Base-by-base conservation (phyloP, 2,329 filamentous ascomycete genomes). In the Colletotrichum navitas region DNA sequence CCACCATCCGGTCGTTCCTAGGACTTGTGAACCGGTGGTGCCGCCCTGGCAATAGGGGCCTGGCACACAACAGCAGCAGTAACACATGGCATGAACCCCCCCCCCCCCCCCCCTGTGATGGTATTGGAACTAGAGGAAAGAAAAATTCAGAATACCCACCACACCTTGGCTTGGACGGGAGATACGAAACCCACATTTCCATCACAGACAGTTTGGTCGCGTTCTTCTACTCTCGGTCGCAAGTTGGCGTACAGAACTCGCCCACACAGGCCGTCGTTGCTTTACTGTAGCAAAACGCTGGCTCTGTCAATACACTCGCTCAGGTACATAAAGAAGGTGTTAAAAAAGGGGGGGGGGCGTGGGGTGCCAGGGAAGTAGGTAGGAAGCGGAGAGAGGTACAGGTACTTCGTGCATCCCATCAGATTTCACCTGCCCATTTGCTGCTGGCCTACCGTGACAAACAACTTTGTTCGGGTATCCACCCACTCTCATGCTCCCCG, bases 381-480 rank as follows among this genome's bases (percentile, higher is more conserved):
- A 36, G 41, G 58, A n/a, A 51, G 10, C 39, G 32, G 43, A 16
- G n/a, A 39, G 43, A 70, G 39, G 56, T 71, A 71, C 47, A 39
- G 68, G 63, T 71, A 71, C 68, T 34, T 52, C 24, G 63, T 71
- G 67, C 68, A 41, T 52, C 34, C 41, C 16, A 66, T 49, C 21
- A 54, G n/a, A 36, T 36, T 49, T 66, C n/a, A 45, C 51, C 56
- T 55, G 39, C 24, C n/a, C 24, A n/a, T 41, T 26, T 26, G 47
- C 47, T 56, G 21, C 51, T 52, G n/a, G 34, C 47, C 64, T 68
- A 71, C 34, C 26, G 54, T 54, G 26, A 64, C 32, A 47, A 54
- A 34, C 45, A 64, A 68, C 66, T 54, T 69, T 54, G 41, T 69
- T 54, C 32, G 52, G 49, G 69, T 59, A 72, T 69, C 69, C 69